Percentiles rank a stretch among this genome's conserved stretches.
These are phyloP conservation scores for Cruciata laevipes DNA, from an alignment of 257 asterid genomes.

Conservation along the genomic window DNA sequence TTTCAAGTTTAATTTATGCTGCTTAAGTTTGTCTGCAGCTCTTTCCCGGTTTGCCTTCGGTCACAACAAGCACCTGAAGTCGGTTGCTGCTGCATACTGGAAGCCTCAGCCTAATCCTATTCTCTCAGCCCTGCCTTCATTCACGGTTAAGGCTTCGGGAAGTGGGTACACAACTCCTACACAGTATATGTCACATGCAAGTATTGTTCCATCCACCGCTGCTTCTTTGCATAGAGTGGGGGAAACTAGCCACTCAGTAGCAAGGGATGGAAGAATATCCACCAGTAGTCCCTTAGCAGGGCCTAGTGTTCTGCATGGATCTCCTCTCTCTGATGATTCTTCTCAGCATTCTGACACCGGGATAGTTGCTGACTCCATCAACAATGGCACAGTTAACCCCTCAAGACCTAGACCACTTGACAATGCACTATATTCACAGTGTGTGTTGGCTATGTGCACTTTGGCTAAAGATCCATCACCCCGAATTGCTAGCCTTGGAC, in stretches of 20 bases:
- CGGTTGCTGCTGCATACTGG: slow-evolving; percentile 85
- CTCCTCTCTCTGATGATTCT: slow-evolving; percentile 94
- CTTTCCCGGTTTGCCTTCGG: slow-evolving; percentile 96
- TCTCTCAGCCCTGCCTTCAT: slow-evolving; percentile 80
- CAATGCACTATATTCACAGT: slow-evolving; percentile 72
- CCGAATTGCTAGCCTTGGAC: slow-evolving; percentile 82
- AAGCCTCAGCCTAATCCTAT: slow-evolving; percentile 74
- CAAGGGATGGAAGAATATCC: slow-evolving; percentile 80
- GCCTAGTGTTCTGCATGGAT: slow-evolving; percentile 87
- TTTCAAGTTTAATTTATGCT: not conserved
- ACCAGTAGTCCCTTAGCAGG: slow-evolving; percentile 85
- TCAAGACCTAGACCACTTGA: slow-evolving; percentile 69
- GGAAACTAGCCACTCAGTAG: slow-evolving; percentile 45
- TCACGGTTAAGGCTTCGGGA: slow-evolving; percentile 55
- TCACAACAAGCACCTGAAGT: slow-evolving; percentile 85
- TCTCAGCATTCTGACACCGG: slow-evolving; percentile 97
- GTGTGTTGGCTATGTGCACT: slow-evolving; percentile 81
- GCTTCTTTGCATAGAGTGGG: slow-evolving; percentile 65
- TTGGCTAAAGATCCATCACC: slow-evolving; percentile 99
- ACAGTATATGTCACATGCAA: slow-evolving; percentile 63
- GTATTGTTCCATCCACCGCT: slow-evolving; percentile 56
- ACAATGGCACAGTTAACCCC: slow-evolving; percentile 71
- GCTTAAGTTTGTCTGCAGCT: slow-evolving; percentile 46
- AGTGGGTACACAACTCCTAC: slow-evolving; percentile 84
- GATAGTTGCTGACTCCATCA: slow-evolving; percentile 45